Evolutionary conservation across 352 stramenopile genomes (phyloP), one percentile per base, ranked within the genome.

Genomic region (Paralagenidium karlingii): DNA sequence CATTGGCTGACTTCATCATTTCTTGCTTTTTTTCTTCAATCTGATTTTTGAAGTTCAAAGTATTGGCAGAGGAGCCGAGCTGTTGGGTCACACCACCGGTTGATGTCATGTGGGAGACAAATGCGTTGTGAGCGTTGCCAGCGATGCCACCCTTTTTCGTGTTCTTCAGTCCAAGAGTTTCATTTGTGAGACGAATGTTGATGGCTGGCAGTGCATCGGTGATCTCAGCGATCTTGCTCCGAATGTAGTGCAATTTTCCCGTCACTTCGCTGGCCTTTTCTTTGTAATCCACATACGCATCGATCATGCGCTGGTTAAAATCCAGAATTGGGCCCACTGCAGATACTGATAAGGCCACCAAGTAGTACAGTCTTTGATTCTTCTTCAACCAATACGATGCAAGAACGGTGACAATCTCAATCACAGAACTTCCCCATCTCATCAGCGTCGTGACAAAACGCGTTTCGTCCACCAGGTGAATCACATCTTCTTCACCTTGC

Each of bases 251-350:
- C n/a, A n/a, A n/a, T n/a, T n/a, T n/a, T n/a, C n/a, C n/a, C n/a
- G n/a, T n/a, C n/a, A n/a, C n/a, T n/a, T n/a, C n/a, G n/a, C n/a
- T 58, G 1, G 49, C 47, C 0, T 48, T 49, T 31, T 77, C 63
- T 7, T 57, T 49, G 33, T 73, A 77, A 8, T 73, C 58, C 7
- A 77, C 53, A 25, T 80, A 80, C 8, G 51, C 48, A 34, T 71
- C 65, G 34, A 80, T 63, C 12, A 58, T 27, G 12, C 77, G 63
- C 31, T 77, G 55, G 26, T 77, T 75, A 13, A 77, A 60, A 44
- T 80, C 66, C 7, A 80, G 38, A 8, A 70, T 2, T 3, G 66
- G 63, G 0, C 63, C 45, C 1, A 77, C 56, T 0, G 58, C 36
- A 2, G 66, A 50, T 1, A 63, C 52, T 16, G 75, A 54, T 9